Base-by-base conservation (phyloP, 1,139 yeast species). In the Kodamaea sp. region DNA sequence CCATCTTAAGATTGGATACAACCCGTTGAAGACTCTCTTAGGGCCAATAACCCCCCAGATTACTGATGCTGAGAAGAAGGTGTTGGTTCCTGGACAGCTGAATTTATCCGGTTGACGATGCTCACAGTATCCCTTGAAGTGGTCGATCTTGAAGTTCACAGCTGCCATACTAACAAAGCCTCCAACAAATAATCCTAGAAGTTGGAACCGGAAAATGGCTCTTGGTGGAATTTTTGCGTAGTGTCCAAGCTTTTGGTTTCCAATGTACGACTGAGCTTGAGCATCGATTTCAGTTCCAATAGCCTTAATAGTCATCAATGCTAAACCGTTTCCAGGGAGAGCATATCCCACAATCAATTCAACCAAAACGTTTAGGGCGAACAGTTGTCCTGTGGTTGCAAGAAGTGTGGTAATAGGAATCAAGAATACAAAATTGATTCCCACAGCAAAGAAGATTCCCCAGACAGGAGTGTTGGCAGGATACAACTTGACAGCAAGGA, bases 31-130 rank as follows among this genome's bases (percentile, higher is more conserved):
- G 32, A 66, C 71, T 42, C 72, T 65, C 44, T 65, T 57, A 1
- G 84, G 82, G 2, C 84, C 85, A 46, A 80, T 73, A 8, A 76
- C 76, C 37, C 86, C 85, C 87, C 87, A 82, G 30, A 78, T 65
- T 24, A 81, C 70, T 3, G 80, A 72, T 6, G 86, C 78, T 32
- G 68, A 66, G 59, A 64, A 79, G 52, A 70, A 77, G 1, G 72
- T 73, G 25, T 53, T 59, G n/a, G 70, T 66, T 29, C 52, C 59
- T 21, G 76, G 78, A 50, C 83, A 78, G 1, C 73, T 61, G 50
- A 74, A 76, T 21, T 60, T 59, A 21, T 67, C 58, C 8, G 51
- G 34, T 38, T 76, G 78, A 21, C 50, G 46, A 11, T 66, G 57
- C 3, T 55, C 53, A 56, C 86, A 80, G 43, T 74, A 60, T 32